Conservation (phyloP, 192 early-diverging fungal species). For the Rhizophagus sp. region DNA sequence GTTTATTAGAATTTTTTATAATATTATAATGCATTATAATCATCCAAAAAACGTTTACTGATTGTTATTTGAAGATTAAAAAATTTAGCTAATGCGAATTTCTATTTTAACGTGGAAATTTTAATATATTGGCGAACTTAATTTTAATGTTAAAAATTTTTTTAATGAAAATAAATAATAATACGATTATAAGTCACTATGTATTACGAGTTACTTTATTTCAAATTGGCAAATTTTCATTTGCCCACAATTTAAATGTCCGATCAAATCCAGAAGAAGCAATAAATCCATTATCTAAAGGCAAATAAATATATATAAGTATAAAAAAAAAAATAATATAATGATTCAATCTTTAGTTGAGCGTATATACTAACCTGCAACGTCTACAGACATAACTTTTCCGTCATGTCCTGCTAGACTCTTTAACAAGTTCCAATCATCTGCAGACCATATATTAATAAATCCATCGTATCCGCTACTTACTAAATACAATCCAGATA, state of each 20-base stretch:
- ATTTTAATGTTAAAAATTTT: too few relatives aligned
- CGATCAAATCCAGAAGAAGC: constrained; percentile 88
- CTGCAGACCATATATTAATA: constrained; percentile 90
- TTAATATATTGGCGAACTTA: too few relatives aligned
- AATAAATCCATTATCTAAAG: constrained; percentile 76
- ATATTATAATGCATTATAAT: too few relatives aligned
- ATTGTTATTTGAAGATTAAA: too few relatives aligned
- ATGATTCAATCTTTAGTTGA: constrained; percentile 15
- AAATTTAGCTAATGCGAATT: too few relatives aligned
- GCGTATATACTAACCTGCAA: constrained; percentile 46
- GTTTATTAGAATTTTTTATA: too few relatives aligned
- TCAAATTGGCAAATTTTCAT: constrained; percentile 19
- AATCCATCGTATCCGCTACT: constrained; percentile 86
- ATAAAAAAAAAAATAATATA: not conserved
- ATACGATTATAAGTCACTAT: too few relatives aligned
- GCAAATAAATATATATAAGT: constrained; percentile 14
- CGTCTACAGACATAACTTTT: constrained; percentile 88
- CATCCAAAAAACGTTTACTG: too few relatives aligned
- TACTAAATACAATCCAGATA: constrained; percentile 77
- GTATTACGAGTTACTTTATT: not conserved
- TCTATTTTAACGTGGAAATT: too few relatives aligned
- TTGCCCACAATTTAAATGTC: constrained; percentile 81
- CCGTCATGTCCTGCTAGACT: constrained; percentile 85
- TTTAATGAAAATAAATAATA: too few relatives aligned
- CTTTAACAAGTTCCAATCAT: constrained; percentile 91